Percentiles rank a stretch among this genome's conserved stretches.
These are phyloP conservation scores for Diplosphaera chodatii DNA, from an alignment of 139 green algal species.

Conservation along the genomic window DNA sequence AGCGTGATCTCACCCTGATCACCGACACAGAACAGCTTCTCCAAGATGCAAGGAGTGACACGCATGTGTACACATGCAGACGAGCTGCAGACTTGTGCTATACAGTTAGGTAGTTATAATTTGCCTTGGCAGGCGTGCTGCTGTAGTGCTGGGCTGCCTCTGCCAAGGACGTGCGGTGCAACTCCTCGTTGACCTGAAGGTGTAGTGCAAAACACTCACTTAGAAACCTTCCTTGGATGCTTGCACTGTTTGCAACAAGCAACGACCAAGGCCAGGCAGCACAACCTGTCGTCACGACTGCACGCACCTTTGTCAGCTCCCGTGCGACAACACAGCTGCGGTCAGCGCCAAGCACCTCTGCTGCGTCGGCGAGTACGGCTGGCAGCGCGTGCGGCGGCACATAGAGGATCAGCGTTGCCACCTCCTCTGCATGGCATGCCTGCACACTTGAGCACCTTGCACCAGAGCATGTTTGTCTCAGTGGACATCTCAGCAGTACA, in stretches of 20 bases:
- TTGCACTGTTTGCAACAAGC: background rate
- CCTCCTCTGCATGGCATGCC: constrained; percentile 4
- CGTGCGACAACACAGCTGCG: constrained; percentile 64
- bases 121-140: constrained; percentile 1
- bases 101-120: no score
- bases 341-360: constrained; percentile 42
- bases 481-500: no score
- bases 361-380: constrained; percentile 51
- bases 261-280: no score
- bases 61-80: background rate
- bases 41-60: background rate
- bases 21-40: background rate
- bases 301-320: constrained; percentile 84
- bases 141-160: constrained; percentile 16
- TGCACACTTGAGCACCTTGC: no score
- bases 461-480: no score
- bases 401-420: constrained; percentile 70
- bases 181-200: constrained; percentile 66
- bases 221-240: no score
- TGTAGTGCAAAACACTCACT: background rate
- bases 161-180: constrained; percentile 49
- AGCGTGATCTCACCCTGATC: constrained; percentile 37
- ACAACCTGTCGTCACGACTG: no score
- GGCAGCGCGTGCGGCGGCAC: constrained; percentile 59
- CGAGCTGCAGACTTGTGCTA: no score